These are phyloP conservation scores for Salinomyces thailandicus DNA, from an alignment of 2,329 filamentous ascomycete species.

Conservation along the genomic window DNA sequence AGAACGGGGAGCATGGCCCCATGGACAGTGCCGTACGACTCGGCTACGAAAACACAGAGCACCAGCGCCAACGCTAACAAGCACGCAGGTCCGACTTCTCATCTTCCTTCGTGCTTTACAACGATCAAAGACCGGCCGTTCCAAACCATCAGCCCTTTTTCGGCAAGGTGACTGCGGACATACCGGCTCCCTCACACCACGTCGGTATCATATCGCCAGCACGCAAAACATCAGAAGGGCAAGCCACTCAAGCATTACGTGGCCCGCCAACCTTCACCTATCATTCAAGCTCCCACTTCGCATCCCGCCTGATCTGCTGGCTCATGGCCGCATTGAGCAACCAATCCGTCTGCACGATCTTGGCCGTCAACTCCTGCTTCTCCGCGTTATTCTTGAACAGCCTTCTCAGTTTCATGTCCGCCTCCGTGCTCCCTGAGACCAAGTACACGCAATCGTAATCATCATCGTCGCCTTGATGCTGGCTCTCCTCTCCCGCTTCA, in stretches of 20 bases:
- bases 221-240: background rate
- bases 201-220: too few relatives aligned
- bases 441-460: constrained; percentile 56
- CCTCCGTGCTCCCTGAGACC: constrained; percentile 55
- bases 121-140: too few relatives aligned
- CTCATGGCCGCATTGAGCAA: constrained; percentile 79
- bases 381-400: constrained; percentile 70
- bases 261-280: background rate
- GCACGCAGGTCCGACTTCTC: background rate
- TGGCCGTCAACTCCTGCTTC: constrained; percentile 66
- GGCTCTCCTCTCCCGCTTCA: constrained; percentile 45
- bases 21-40: too few relatives aligned
- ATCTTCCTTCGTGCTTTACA: background rate
- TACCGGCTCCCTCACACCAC: too few relatives aligned
- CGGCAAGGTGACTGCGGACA: too few relatives aligned
- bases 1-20: too few relatives aligned
- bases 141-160: background rate
- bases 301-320: constrained; percentile 51
- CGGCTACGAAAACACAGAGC: too few relatives aligned
- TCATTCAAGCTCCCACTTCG: constrained; percentile 22
- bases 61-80: background rate
- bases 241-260: background rate
- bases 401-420: constrained; percentile 66
- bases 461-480: constrained; percentile 48
- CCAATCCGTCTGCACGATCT: constrained; percentile 82